These are phyloP conservation scores for Termitomyces bulborhizus DNA, from an alignment of 768 basidiomycete species.

Conservation along the genomic window DNA sequence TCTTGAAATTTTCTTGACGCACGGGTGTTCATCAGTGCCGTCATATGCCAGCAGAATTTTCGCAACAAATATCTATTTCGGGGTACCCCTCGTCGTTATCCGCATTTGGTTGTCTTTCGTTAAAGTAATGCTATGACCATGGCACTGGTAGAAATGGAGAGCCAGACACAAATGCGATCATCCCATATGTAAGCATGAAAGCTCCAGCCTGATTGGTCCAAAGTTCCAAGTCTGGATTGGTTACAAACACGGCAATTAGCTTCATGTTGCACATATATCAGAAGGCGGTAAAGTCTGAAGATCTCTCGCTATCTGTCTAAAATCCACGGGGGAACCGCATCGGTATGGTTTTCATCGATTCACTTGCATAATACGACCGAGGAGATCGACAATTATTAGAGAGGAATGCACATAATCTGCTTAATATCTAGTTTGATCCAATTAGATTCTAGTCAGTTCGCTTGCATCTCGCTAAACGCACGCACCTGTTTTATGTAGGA, in stretches of 20 bases:
- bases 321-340: background rate
- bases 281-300: background rate
- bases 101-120: background rate
- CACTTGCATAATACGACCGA: background rate
- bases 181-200: too few relatives aligned
- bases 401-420: background rate
- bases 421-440: background rate
- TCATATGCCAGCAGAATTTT: background rate
- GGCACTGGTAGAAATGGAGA: background rate
- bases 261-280: background rate
- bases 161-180: background rate
- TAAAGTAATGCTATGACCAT: background rate
- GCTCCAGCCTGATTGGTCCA: background rate
- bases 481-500: background rate
- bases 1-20: background rate
- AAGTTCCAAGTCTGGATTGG: background rate
- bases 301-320: too few relatives aligned
- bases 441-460: background rate
- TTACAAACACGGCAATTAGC: background rate
- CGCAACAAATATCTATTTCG: background rate
- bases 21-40: background rate
- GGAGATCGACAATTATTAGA: background rate
- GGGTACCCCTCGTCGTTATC: background rate
- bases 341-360: background rate
- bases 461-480: background rate